These are phyloP conservation scores for Termitomyces sp. DNA, from an alignment of 768 basidiomycete genomes.

Conservation along the genomic window DNA sequence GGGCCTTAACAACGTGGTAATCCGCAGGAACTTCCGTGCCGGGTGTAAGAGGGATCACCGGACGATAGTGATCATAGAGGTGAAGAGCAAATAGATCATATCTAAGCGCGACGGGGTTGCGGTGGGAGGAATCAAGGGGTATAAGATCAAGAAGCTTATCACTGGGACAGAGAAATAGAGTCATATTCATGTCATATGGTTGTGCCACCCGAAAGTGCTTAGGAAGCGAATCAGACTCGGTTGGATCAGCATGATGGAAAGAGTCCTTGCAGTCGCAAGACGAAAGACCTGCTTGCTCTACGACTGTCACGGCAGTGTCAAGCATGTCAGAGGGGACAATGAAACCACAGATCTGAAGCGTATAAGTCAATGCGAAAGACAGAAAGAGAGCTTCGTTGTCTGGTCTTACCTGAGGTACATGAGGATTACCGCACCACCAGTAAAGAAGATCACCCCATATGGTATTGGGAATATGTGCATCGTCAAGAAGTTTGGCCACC, in stretches of 20 bases:
- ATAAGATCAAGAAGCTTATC: neutral
- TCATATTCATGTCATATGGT: neutral
- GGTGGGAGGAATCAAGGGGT: neutral
- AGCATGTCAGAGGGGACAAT: neutral
- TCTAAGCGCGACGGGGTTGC: neutral
- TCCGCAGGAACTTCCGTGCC: neutral
- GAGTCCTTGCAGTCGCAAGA: neutral
- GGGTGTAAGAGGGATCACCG: neutral
- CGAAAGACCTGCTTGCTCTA: neutral
- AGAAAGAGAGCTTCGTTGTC: neutral
- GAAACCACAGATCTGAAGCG: neutral
- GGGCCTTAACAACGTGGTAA: neutral
- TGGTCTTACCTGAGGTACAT: neutral
- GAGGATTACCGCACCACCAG: constrained; percentile 3
- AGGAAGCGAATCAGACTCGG: neutral
- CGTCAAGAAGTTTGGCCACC: neutral
- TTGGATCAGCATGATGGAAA: neutral
- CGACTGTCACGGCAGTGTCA: neutral
- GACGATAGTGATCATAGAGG: neutral
- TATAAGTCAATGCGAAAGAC: neutral
- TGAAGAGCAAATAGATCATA: neutral
- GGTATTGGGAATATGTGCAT: neutral
- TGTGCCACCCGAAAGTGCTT: neutral
- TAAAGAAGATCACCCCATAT: neutral
- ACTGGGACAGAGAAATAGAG: constrained; percentile 1